Conservation (phyloP, 345 rosid genomes). For the Salix caprea region DNA sequence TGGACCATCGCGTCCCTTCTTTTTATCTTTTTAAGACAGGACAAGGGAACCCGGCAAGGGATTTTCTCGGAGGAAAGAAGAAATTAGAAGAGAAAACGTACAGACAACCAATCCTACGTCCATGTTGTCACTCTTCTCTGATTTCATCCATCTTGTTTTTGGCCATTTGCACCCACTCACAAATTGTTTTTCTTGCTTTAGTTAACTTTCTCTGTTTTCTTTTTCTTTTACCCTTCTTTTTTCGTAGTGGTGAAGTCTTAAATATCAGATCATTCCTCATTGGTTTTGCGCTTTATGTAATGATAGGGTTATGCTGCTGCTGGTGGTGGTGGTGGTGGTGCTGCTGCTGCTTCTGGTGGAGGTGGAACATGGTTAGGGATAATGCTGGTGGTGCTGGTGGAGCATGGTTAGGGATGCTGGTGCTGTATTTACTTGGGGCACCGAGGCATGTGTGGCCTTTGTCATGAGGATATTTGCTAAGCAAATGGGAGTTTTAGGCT, state of each 20-base stretch:
- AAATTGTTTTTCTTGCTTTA: background rate
- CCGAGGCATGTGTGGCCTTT: background rate
- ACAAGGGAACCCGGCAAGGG: conserved; percentile 1
- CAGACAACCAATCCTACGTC: background rate
- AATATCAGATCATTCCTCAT: background rate
- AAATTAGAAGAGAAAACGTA: background rate
- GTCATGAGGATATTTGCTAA: background rate
- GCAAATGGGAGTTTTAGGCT: conserved; percentile 5
- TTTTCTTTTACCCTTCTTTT: background rate
- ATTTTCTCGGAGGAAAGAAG: background rate
- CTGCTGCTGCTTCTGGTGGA: background rate
- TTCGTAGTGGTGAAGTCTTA: background rate
- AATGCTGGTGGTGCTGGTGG: background rate
- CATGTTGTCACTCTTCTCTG: background rate
- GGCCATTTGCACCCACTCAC: background rate
- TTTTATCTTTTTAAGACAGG: background rate
- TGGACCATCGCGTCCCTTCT: background rate
- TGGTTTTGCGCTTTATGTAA: background rate
- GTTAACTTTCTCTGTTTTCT: background rate
- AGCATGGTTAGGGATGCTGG: conserved; percentile 5
- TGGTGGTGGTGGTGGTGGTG: background rate
- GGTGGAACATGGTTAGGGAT: conserved; percentile 3
- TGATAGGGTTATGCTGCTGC: background rate
- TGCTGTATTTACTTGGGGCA: conserved; percentile 1
- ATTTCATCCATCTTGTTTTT: background rate